These are phyloP conservation scores for Salix udensis DNA, from an alignment of 345 rosid genomes.

Conservation along the genomic window DNA sequence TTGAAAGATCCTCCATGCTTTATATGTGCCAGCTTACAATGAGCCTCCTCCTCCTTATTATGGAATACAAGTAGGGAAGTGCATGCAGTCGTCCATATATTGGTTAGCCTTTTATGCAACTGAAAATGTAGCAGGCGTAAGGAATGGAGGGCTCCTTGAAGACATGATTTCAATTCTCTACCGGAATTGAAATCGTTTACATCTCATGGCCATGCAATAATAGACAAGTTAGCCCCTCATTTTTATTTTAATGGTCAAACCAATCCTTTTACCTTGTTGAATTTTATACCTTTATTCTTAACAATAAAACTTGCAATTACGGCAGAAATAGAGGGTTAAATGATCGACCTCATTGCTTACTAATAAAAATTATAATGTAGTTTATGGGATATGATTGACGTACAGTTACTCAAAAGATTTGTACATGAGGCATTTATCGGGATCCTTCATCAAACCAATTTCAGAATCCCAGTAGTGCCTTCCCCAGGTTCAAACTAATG, in stretches of 20 bases:
- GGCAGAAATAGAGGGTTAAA: background rate
- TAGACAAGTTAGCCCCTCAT: too few relatives aligned
- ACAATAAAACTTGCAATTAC: too few relatives aligned
- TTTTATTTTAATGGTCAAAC: too few relatives aligned
- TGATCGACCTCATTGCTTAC: background rate
- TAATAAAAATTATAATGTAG: background rate
- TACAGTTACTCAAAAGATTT: conserved; percentile 2
- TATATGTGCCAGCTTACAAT: conserved; percentile 21
- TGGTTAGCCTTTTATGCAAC: background rate
- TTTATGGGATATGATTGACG: background rate
- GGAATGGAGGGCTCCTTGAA: background rate
- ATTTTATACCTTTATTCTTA: too few relatives aligned
- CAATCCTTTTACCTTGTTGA: too few relatives aligned
- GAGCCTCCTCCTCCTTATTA: background rate
- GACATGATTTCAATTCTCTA: too few relatives aligned
- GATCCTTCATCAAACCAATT: conserved; percentile 61
- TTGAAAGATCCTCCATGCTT: conserved; percentile 37
- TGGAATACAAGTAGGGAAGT: background rate
- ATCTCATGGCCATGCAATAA: too few relatives aligned
- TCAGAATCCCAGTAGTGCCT: conserved; percentile 47
- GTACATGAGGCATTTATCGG: conserved; percentile 33
- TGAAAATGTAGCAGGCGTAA: background rate
- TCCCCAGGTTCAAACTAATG: conserved; percentile 13
- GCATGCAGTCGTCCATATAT: background rate
- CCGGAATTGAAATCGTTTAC: too few relatives aligned